Base-by-base conservation (phyloP, 2,329 filamentous ascomycete genomes). In the Aureobasidium namibiae region DNA sequence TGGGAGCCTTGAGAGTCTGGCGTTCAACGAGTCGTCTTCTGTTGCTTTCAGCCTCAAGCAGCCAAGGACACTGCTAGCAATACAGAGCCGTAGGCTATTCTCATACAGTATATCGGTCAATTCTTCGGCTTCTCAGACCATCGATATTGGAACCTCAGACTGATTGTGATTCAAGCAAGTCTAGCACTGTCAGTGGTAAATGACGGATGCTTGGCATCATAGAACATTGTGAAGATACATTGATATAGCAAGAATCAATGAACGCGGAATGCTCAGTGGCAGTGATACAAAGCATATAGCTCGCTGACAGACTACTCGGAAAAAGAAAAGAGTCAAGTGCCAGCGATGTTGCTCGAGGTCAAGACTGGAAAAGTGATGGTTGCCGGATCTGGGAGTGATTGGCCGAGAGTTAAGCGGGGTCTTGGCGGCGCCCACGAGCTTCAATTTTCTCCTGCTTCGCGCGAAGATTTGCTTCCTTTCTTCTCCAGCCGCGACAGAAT, bases 401-500 rank as follows among this genome's bases (percentile, higher is more conserved):
- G 52, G 52, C 39, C 52, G 18, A 56, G 39, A 45, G 16, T 23
- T 10, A 21, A 5, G 50, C 38, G 21, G 33, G 31, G 11, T 16
- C 18, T 44, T 7, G 38, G 24, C 9, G 4, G n/a, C 38, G 52
- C 52, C 34, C 52, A 44, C 39, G 39, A 56, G 52, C 39, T 56
- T 56, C n/a, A n/a, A n/a, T n/a, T 56, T 58, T 56, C 44, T 59
- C 42, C 56, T 48, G 21, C 24, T 59, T 50, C 42, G 21, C 5
- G 36, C 29, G 48, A 45, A 53, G 29, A 45, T 60, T 33, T 41
- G n/a, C 18, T 36, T 26, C 39, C 44, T 16, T 26, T 42, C 50
- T 42, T 42, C 49, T 48, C 38, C 42, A 56, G 49, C 59, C 38
- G 59, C 59, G 50, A 60, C 58, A 31, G 42, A 54, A 52, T 21